Evolutionary conservation across 139 green algal genomes (phyloP), one percentile per base, ranked within the genome.

Genomic region (Eudorina sp.): DNA sequence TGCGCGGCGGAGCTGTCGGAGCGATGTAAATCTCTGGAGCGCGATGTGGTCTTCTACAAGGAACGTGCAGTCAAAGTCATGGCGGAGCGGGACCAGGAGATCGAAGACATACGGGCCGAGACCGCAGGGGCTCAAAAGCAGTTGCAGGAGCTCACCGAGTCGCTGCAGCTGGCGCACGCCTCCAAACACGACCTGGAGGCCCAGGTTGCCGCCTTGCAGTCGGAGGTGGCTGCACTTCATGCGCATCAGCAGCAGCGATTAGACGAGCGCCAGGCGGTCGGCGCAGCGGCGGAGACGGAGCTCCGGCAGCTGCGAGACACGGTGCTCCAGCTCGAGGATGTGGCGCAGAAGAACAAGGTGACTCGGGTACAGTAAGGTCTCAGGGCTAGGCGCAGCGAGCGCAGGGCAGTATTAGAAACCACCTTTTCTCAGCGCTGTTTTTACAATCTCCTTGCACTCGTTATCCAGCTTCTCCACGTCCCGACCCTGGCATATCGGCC

Each of bases 31-130:
- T 29, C 25, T 29, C 25, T 81, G 27, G 73, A 81, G 27, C 43
- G 45, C 43, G 73, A 81, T 29, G 73, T 81, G 23, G 46, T 27
- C 25, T 62, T 81, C n/a, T 62, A 64, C 43, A 81, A 62, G 43
- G 73, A 81, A 8, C 73, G 45, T 4, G 73, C 73, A 1, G 73
- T n/a, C 45, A 41, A 81, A 31, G 73, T 45, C 13, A 81, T 81
- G 27, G 43, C 73, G 4, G 73, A 62, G 1, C 73, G 73, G n/a
- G 73, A 81, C 25, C 27, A 43, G 27, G 43, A 38, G 11, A 62
- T 81, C 8, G 45, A 81, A 25, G 8, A 41, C 13, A 9, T 48
- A 27, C 43, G n/a, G 31, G 73, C 73, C 7, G 43, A 48, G 11
- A 27, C 45, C 4, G n/a, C 43, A 5, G 13, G 41, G 1, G n/a